Conservation (phyloP, 768 basidiomycete species). For the Coprinopsis sp. region DNA sequence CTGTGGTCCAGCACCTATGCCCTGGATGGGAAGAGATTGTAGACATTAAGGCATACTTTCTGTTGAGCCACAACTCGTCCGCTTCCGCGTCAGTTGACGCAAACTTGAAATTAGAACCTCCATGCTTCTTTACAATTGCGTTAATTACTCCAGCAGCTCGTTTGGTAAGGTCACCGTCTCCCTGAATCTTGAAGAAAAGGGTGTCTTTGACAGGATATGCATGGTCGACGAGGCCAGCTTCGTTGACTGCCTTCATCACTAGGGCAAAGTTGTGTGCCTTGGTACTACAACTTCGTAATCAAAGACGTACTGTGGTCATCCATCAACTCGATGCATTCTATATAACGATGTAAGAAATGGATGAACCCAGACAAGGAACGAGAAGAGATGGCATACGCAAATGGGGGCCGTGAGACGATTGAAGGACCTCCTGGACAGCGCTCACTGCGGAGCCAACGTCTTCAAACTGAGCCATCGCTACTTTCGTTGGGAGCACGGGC, state of each 20-base stretch:
- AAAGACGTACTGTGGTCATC: constrained; percentile 60
- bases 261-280: not conserved
- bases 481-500: constrained; percentile 75
- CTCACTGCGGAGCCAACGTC: constrained; percentile 71
- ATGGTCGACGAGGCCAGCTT: constrained; percentile 52
- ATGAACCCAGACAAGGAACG: not conserved
- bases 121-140: constrained; percentile 60
- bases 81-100: constrained; percentile 74
- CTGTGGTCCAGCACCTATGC: constrained; percentile 76
- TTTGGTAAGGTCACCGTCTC: constrained; percentile 54
- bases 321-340: constrained; percentile 85
- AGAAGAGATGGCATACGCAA: constrained; percentile 51
- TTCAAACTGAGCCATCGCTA: constrained; percentile 86
- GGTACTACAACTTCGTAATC: not conserved
- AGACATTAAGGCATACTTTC: constrained; percentile 79
- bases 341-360: not conserved
- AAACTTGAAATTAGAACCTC: constrained; percentile 64
- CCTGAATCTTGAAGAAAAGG: constrained; percentile 91
- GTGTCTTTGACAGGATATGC: constrained; percentile 71
- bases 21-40: constrained; percentile 63
- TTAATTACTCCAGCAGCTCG: constrained; percentile 57
- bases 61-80: constrained; percentile 74
- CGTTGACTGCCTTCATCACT: constrained; percentile 80
- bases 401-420: constrained; percentile 59
- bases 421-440: constrained; percentile 79